These are phyloP conservation scores for Polytrichum commune DNA, from an alignment of 225 moss, liverwort and hornwort species.

Conservation along the genomic window DNA sequence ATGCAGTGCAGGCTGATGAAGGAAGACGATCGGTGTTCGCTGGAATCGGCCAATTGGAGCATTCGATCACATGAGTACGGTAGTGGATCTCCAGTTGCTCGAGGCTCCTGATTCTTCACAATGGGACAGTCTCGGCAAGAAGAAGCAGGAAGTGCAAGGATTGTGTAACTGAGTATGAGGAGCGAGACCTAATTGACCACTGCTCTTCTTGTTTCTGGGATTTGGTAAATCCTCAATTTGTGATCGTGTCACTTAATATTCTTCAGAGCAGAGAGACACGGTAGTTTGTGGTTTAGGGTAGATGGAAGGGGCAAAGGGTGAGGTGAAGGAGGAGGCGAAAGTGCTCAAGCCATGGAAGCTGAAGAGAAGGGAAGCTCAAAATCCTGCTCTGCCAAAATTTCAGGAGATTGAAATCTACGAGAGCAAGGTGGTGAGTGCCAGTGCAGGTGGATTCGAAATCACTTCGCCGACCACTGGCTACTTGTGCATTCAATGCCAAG, in stretches of 20 bases:
- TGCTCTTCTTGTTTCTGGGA: no score
- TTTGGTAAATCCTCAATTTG: no score
- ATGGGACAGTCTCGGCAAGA: background rate
- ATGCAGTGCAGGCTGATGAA: no score
- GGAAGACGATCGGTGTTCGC: no score
- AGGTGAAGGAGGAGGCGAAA: constrained; percentile 16
- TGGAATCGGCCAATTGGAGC: no score
- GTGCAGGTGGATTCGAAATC: constrained; percentile 35
- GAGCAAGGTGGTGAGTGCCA: constrained; percentile 36
- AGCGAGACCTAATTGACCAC: no score
- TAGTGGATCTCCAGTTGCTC: background rate
- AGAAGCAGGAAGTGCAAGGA: background rate
- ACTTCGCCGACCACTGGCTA: constrained; percentile 71
- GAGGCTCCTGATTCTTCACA: background rate
- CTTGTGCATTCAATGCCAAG: constrained; percentile 64
- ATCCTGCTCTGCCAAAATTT: constrained; percentile 8
- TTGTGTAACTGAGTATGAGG: no score
- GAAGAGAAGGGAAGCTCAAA: constrained; percentile 29
- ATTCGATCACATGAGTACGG: no score
- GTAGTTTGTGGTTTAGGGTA: no score
- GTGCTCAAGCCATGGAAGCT: constrained; percentile 43
- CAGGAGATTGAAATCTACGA: constrained; percentile 46
- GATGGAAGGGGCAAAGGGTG: background rate
- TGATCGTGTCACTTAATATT: no score
- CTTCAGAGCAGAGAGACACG: no score